A percentile compares a stretch with the other conserved stretches of the same genome.
phyloP scores from a whole-genome alignment of 2,329 filamentous ascomycete genomes.

The Calonectria pteridis region DNA sequence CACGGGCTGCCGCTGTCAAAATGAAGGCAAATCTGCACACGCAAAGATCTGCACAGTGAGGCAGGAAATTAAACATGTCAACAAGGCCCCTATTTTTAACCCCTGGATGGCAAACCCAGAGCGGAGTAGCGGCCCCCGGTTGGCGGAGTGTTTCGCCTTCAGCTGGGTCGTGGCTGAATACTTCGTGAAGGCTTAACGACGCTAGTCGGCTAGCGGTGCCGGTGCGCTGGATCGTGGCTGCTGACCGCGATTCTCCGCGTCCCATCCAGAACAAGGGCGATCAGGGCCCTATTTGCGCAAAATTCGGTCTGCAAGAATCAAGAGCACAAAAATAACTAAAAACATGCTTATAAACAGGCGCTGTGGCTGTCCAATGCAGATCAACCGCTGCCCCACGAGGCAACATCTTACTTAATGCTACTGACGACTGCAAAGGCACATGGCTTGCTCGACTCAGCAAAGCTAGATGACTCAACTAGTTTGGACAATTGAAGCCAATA shows the following conservation, averaged over 20 bases:
- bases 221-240: slow-evolving; percentile 6
- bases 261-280: neutral
- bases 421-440: neutral
- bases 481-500: neutral
- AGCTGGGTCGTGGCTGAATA: neutral
- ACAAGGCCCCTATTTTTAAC: neutral
- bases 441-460: neutral
- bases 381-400: neutral
- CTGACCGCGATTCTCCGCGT: neutral
- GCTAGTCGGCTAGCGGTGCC: neutral
- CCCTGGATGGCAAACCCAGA: neutral
- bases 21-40: neutral
- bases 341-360: neutral
- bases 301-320: neutral
- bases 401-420: neutral
- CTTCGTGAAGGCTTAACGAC: neutral
- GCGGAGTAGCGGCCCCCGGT: neutral
- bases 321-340: neutral
- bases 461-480: neutral
- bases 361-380: neutral
- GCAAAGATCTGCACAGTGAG: neutral
- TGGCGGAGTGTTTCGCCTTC: neutral
- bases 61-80: neutral
- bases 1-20: neutral
- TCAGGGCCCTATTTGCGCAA: neutral